Evolutionary conservation across 2,329 filamentous ascomycete species (phyloP).

Genomic region (Beauveria rudraprayagi): DNA sequence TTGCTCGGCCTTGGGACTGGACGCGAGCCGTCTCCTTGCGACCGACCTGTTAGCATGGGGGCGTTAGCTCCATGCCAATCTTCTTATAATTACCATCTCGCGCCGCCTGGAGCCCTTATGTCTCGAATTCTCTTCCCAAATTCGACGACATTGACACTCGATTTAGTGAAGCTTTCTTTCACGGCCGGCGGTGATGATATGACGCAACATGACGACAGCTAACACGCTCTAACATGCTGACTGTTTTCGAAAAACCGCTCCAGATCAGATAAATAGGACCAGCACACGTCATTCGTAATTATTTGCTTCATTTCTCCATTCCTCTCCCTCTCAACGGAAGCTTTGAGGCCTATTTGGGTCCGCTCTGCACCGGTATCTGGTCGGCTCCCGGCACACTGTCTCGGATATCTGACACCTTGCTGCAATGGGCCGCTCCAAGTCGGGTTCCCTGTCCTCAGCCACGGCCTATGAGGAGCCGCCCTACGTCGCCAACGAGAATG

Average conservation of each 20-base stretch:
- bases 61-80: background rate
- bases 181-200: background rate
- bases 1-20: background rate
- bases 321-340: background rate
- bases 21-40: background rate
- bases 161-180: background rate
- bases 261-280: background rate
- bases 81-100: background rate
- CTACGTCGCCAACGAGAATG: background rate
- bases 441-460: conserved; percentile 19
- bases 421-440: conserved; percentile 18
- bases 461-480: conserved; percentile 18
- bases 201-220: background rate
- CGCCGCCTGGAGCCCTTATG: background rate
- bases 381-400: background rate
- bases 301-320: background rate
- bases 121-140: background rate
- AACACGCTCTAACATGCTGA: background rate
- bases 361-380: background rate
- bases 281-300: background rate
- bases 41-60: background rate
- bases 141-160: background rate
- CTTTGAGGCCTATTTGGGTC: background rate
- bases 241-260: background rate
- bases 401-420: conserved; percentile 1